Evolutionary conservation across 768 basidiomycete genomes (phyloP), one percentile per base, ranked within the genome.

Genomic region (Suillus brevipes): DNA sequence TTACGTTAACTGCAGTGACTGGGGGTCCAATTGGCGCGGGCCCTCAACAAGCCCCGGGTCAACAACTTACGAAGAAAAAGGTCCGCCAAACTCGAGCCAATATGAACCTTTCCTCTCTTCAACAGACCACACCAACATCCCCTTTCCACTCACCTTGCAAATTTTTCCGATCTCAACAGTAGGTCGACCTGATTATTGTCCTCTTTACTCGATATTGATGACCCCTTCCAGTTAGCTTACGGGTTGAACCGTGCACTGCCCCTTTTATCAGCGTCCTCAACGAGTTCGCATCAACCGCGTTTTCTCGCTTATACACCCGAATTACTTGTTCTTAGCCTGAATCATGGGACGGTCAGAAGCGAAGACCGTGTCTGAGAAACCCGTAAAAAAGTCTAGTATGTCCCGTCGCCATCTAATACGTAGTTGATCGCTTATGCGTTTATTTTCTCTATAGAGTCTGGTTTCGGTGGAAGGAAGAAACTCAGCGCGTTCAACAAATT

Each of bases 401-500:
- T 76, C 40, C 56, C 37, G 57, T 64, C 66, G 57, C 31, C 53
- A 62, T 42, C 62, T 47, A 31, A 58, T 63, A 67, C 73, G 66
- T 64, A 67, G 65, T 37, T 47, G 53, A 64, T 72, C 47, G 72
- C 67, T 49, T 62, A 64, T 53, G 47, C 23, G 60, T 70, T 64
- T 57, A 42, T 71, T 69, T 67, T 25, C 60, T 52, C 68, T 85
- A 82, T 78, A 74, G 87, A 85, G 74, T 85, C 84, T 42, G 79
- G 78, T 43, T 78, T 78, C 20, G 82, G 84, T 23, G 78, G 78
- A 72, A 84, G 82, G 75, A 91, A 83, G 75, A 85, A 85, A 75
- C 79, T 91, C 56, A 87, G 87, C 42, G 83, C 85, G 16, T 94
- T 90, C 78, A 93, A 93, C 75, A 90, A 88, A 75, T 94, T 89